Conservation (phyloP, 306 rosid species). For the Sophora flavescens region DNA sequence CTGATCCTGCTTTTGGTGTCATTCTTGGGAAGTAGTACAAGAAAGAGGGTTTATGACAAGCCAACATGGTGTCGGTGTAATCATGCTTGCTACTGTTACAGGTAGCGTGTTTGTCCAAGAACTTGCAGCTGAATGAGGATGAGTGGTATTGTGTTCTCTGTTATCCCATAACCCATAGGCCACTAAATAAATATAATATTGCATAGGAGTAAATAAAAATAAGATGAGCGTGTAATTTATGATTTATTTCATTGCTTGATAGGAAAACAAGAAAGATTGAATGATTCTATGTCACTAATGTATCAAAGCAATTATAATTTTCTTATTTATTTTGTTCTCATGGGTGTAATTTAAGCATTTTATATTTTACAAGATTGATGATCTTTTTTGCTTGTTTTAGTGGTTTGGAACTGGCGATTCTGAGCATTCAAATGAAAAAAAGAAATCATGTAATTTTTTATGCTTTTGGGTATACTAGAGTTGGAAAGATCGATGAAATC, state of each 20-base stretch:
- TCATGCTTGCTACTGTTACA: constrained; percentile 58
- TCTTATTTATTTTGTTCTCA: neutral
- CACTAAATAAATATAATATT: constrained; percentile 13
- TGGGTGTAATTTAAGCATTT: constrained; percentile 8
- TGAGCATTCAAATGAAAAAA: neutral
- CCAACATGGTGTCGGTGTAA: constrained; percentile 50
- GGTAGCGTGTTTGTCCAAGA: constrained; percentile 18
- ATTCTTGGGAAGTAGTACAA: constrained; percentile 39
- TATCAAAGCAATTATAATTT: neutral
- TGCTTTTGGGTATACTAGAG: neutral
- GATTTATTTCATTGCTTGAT: constrained; percentile 18
- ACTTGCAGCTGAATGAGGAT: constrained; percentile 33
- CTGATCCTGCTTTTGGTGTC: constrained; percentile 60
- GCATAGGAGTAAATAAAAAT: neutral
- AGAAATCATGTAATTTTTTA: neutral
- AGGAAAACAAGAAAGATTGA: neutral
- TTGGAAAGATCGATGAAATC: neutral
- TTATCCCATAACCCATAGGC: too few species aligned
- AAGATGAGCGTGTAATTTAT: constrained; percentile 19
- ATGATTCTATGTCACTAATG: neutral
- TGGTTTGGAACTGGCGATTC: neutral
- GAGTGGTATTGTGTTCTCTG: constrained; percentile 24
- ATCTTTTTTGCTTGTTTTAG: constrained; percentile 28
- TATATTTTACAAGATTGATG: constrained; percentile 23
- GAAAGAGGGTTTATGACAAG: constrained; percentile 14